A percentile compares a stretch with the other conserved stretches of the same genome.
These are phyloP conservation scores for Lactifluus rugatus DNA, from an alignment of 768 basidiomycete species.

Conservation along the genomic window DNA sequence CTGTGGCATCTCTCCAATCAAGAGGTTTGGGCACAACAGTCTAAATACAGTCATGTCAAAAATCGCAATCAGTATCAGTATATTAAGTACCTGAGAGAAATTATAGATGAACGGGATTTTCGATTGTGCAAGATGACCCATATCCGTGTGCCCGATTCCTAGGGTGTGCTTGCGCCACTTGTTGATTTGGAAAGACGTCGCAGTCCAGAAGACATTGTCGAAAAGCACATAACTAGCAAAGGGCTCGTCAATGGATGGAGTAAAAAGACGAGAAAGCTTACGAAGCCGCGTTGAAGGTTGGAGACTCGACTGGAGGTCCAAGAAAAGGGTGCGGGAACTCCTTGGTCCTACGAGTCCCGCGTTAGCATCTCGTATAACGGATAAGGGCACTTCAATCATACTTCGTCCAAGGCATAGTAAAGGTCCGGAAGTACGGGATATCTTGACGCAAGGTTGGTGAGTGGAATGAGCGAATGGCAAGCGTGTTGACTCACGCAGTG, in stretches of 20 bases:
- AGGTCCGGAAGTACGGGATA: constrained; percentile 58
- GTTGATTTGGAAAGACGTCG: constrained; percentile 57
- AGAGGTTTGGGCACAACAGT: constrained; percentile 58
- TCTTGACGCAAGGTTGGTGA: constrained; percentile 23
- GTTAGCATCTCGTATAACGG: background rate
- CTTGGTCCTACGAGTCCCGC: constrained; percentile 31
- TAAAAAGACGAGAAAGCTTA: constrained; percentile 25
- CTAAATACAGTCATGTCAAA: constrained; percentile 19
- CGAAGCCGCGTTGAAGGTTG: constrained; percentile 52
- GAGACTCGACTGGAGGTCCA: constrained; percentile 51
- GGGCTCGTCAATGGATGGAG: background rate
- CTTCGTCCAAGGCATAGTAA: constrained; percentile 57
- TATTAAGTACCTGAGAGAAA: constrained; percentile 40
- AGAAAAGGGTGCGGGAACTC: constrained; percentile 60
- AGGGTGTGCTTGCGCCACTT: constrained; percentile 48
- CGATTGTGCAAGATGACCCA: constrained; percentile 47
- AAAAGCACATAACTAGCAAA: constrained; percentile 46
- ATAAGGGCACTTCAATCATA: constrained; percentile 19
- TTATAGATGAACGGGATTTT: constrained; percentile 59
- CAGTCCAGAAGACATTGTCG: constrained; percentile 59
- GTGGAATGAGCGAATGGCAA: background rate
- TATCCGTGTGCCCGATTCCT: constrained; percentile 42
- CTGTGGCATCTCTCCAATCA: constrained; percentile 54
- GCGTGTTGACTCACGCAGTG: constrained; percentile 34
- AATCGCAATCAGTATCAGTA: background rate